Conservation (phyloP, 1,284 basidiomycete species). For the Papiliotrema flavescens region DNA sequence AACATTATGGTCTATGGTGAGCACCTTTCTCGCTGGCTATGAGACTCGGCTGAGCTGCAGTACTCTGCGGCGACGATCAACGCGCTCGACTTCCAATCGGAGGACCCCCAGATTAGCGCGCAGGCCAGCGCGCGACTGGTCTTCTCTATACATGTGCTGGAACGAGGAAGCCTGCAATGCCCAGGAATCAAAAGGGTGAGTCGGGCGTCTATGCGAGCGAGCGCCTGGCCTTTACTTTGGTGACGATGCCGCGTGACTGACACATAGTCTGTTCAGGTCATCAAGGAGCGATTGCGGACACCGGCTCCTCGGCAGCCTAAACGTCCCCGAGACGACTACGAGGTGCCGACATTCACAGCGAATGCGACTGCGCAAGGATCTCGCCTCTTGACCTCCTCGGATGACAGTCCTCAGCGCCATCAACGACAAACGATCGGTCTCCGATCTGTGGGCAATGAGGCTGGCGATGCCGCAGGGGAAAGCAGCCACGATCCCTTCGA, state of each 20-base stretch:
- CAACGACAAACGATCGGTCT: not conserved
- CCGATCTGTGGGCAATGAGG: not conserved
- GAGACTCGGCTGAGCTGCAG: not conserved
- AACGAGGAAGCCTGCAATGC: conserved; percentile 9
- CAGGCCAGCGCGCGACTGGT: conserved; percentile 8
- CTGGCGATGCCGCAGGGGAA: too few relatives aligned
- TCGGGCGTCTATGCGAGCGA: not conserved
- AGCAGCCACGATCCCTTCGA: too few relatives aligned
- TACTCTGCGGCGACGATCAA: conserved; percentile 17
- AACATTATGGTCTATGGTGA: conserved; percentile 11
- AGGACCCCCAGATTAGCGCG: not conserved
- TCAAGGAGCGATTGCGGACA: conserved; percentile 10
- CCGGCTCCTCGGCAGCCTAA: conserved; percentile 1
- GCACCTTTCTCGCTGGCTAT: not conserved
- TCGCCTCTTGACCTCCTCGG: not conserved
- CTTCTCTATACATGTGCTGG: conserved; percentile 10
- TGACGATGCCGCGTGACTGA: not conserved
- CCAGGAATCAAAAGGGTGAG: conserved; percentile 10
- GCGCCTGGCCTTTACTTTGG: too few relatives aligned
- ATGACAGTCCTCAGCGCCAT: not conserved
- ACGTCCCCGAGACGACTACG: not conserved
- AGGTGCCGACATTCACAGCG: not conserved
- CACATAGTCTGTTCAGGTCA: conserved; percentile 11
- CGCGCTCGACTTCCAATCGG: conserved; percentile 11
- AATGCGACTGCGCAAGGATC: not conserved